Evolutionary conservation across 2,329 filamentous ascomycete species (phyloP), one percentile per base, ranked within the genome.

Genomic region (Laburnicola sp.): DNA sequence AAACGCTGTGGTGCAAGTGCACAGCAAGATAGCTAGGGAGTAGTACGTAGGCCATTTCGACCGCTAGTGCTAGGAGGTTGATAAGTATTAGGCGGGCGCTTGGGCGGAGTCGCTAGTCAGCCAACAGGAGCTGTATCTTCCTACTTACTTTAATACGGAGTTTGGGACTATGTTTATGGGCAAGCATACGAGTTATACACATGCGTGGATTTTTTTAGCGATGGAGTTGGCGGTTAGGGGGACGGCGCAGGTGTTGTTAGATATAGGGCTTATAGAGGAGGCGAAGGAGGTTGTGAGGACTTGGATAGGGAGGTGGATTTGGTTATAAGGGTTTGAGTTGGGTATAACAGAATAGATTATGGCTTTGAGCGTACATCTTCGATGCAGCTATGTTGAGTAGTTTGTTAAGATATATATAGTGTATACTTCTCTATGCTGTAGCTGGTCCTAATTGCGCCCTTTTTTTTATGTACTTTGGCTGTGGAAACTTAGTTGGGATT

Each of bases 61-160:
- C 50, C 77, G 86, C 1, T 79, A 82, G 43, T 88, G 86, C 75
- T 89, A 86, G 86, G 75, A 80, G 45, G 68, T 79, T 6, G 84
- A 89, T 55, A 79, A 82, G 51, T 79, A 82, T 51, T 78, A 86
- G 66, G 80, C 79, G 1, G 86, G 82, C 3, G 80, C 81, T 5
- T 90, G 86, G 86, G 81, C 81, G 1, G 68, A 71, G 3, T 86
- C 86, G 0, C 71, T 76, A 0, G 75, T 84, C 0, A 86, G 85
- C 0, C 85, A 89, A 72, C 86, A 90, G 63, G 79, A 86, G 58
- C 64, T 89, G 23, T 90, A 86, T 59, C 74, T 90, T 6, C 86
- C 87, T 0, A 83, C 86, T n/a, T 90, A 88, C 63, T 88, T 86
- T 63, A 81, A 85, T 64, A 89, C 86, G 0, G 83, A 89, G 68